Evolutionary conservation across 1,139 yeast genomes (phyloP).

Genomic region (Suhomyces ambrosiae): DNA sequence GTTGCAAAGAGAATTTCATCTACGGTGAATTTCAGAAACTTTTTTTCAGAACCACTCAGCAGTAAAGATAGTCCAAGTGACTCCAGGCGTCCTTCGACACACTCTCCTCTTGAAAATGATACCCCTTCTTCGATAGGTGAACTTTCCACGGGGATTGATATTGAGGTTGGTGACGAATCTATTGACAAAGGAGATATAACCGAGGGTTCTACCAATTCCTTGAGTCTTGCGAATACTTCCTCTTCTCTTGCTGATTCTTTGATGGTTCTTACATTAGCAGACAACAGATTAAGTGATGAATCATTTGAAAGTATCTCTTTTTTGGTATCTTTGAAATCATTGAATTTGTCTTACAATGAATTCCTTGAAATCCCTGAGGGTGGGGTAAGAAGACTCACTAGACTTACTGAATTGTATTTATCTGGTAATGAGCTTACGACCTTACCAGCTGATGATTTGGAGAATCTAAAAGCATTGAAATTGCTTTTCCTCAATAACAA

Average conservation of each 20-base stretch:
- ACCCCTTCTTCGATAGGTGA: slow-evolving; percentile 3
- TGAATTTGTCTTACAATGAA: slow-evolving; percentile 84
- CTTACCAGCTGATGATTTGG: slow-evolving; percentile 85
- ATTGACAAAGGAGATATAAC: slow-evolving; percentile 8
- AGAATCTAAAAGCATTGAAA: slow-evolving; percentile 56
- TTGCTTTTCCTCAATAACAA: slow-evolving; percentile 78
- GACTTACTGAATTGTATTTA: slow-evolving; percentile 67
- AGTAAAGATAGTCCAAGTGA: slow-evolving; percentile 11
- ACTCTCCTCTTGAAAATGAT: slow-evolving; percentile 11
- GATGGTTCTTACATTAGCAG: slow-evolving; percentile 66
- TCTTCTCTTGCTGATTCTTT: slow-evolving; percentile 54
- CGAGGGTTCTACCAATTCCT: slow-evolving; percentile 13
- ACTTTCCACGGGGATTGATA: slow-evolving; percentile 2
- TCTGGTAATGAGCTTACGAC: slow-evolving; percentile 83
- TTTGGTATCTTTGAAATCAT: slow-evolving; percentile 57
- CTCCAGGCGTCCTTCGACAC: slow-evolving; percentile 16
- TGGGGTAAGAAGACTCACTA: slow-evolving; percentile 58
- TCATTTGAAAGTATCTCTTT: slow-evolving; percentile 70
- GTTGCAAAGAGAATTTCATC: slow-evolving; percentile 41
- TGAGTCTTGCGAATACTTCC: slow-evolving; percentile 15
- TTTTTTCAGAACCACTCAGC: slow-evolving; percentile 11
- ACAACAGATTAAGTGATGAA: slow-evolving; percentile 80
- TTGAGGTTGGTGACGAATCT: slow-evolving; percentile 6
- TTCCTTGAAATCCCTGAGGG: slow-evolving; percentile 80
- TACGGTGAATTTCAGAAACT: slow-evolving; percentile 27